Conservation (phyloP, 106 monocot species). For the Amphibolis antarctica region DNA sequence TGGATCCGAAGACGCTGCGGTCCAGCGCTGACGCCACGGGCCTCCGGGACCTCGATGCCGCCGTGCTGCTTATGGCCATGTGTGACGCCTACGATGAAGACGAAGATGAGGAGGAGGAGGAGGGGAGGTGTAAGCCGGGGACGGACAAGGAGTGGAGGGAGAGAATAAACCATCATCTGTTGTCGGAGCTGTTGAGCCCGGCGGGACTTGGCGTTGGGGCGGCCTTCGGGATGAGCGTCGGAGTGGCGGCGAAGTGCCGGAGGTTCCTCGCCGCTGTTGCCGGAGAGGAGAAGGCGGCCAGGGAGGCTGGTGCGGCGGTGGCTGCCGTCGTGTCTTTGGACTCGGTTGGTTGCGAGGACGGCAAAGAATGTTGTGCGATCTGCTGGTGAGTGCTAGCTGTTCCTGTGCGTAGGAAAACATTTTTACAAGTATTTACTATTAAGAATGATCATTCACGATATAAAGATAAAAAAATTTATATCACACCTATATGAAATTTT, state of each 20-base stretch:
- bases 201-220: slow-evolving; percentile 17
- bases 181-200: slow-evolving; percentile 8
- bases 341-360: slow-evolving; percentile 18
- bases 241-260: slow-evolving; percentile 28
- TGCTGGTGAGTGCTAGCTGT: slow-evolving; percentile 17
- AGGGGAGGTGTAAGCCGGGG: not conserved
- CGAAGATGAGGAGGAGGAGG: not conserved
- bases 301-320: slow-evolving; percentile 19
- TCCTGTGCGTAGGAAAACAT: not conserved
- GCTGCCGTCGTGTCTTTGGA: slow-evolving; percentile 45
- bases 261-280: slow-evolving; percentile 21
- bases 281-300: slow-evolving; percentile 12
- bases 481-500: too few relatives aligned
- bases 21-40: not conserved
- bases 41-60: slow-evolving; percentile 44
- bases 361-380: slow-evolving; percentile 41
- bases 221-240: slow-evolving; percentile 13
- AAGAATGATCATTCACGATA: too few relatives aligned
- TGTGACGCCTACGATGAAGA: slow-evolving; percentile 24
- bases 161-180: slow-evolving; percentile 13
- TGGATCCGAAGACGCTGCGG: not conserved
- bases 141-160: slow-evolving; percentile 29
- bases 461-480: too few relatives aligned
- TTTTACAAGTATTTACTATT: too few relatives aligned
- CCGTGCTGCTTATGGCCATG: slow-evolving; percentile 40